These are phyloP conservation scores for Alnus rubra DNA, from an alignment of 306 rosid species.

Conservation along the genomic window DNA sequence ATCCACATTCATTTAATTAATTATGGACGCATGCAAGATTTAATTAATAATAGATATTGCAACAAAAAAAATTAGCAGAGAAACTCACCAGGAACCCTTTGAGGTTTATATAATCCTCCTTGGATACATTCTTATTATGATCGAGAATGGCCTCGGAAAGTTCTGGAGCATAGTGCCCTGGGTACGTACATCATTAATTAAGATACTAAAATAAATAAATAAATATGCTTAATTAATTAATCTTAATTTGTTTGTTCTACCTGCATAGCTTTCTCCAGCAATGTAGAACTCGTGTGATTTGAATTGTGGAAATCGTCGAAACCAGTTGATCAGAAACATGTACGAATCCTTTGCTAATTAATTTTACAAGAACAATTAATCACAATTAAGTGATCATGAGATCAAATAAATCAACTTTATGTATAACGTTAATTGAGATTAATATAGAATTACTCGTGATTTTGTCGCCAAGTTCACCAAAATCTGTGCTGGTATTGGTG, in stretches of 20 bases:
- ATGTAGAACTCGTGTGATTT: conserved; percentile 77
- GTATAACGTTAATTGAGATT: too few species aligned
- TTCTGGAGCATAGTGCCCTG: conserved; percentile 69
- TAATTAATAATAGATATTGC: too few species aligned
- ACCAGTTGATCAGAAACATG: conserved; percentile 66
- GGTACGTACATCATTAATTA: too few species aligned
- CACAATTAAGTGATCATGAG: neutral
- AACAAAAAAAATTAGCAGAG: neutral
- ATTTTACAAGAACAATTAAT: neutral
- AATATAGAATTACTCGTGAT: conserved; percentile 46
- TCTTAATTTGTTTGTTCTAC: conserved; percentile 18
- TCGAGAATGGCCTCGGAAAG: conserved; percentile 66
- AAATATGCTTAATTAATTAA: too few species aligned
- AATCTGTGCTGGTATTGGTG: conserved; percentile 65
- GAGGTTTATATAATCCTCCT: conserved; percentile 53
- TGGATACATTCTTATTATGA: conserved; percentile 30
- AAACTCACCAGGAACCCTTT: conserved; percentile 66
- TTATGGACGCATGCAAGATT: too few species aligned
- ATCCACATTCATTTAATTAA: too few species aligned
- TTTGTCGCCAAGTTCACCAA: conserved; percentile 55
- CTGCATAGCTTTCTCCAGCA: conserved; percentile 91
- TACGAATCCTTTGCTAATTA: conserved; percentile 71
- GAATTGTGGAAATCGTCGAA: conserved; percentile 70
- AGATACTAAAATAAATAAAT: too few species aligned
- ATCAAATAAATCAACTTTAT: too few species aligned